Evolutionary conservation across 2,329 filamentous ascomycete species (phyloP), one percentile per base, ranked within the genome.

Genomic region (Pestalotiopsis sp.): DNA sequence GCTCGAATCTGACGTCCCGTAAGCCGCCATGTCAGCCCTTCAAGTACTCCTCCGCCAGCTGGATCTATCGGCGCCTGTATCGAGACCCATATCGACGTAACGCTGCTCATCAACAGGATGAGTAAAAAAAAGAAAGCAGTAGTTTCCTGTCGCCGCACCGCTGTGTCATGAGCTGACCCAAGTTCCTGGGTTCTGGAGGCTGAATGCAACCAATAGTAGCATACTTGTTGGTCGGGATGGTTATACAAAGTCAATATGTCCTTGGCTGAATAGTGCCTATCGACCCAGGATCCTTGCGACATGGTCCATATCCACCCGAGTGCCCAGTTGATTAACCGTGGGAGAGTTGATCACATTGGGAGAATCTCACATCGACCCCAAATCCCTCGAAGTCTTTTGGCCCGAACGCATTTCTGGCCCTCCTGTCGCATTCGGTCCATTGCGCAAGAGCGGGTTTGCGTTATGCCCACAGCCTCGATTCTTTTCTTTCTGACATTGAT

Each of bases 121-220:
- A 45, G 17, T 60, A 27, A 9, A 20, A 40, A 40, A 62, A 40
- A 62, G 36, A 17, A 27, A 62, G 41, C 20, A 62, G 27, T 40
- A 4, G 5, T 27, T 13, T 36, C 59, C 59, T 40, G 59, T 62
- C 27, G 59, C 27, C 36, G 59, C 31, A 36, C 13, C 11, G 59
- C 45, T 40, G n/a, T 62, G 59, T 62, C 27, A 62, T 40, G 36
- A n/a, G 59, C 59, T 62, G 59, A 20, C 27, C 59, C 59, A 23
- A 36, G 12, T 23, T 62, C 31, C 59, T 62, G 59, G 59, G 59
- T 38, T 62, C 23, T 20, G 38, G 59, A 62, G 59, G 59, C 59
- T 62, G 38, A 23, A n/a, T 12, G 4, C n/a, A 40, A 40, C 36
- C 59, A 62, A 62, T 62, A 38, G 57, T 36, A 59, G 7, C 6